Base-by-base conservation (phyloP, 2,329 filamentous ascomycete species). In the Onygena corvina region DNA sequence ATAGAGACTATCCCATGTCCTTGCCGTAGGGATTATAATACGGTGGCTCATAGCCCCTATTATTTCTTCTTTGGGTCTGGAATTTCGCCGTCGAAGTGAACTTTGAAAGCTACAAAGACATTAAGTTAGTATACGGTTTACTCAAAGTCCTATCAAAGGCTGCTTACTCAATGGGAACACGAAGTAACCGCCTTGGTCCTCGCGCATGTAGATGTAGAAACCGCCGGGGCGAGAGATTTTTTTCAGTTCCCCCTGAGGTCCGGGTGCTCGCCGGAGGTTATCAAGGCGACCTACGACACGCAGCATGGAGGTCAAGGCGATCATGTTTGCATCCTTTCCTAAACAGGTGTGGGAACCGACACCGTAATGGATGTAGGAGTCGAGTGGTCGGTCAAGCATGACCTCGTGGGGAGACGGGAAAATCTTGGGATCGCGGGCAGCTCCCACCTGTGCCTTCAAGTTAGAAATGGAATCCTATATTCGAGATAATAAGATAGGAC, bases 401-500 rank as follows among this genome's bases (percentile, higher is more conserved):
- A 76, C 74, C 48, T 64, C 61, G 31, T 61, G 56, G 0, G 70
- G 60, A 18, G 69, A 56, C 14, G 62, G 51, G 7, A 72, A 59
- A 20, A 67, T 65, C 12, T 59, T 52, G 1, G 64, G 54, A 55
- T 71, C 69, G 16, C 67, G 66, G 7, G 65, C 65, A 57, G 46
- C 66, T 12, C 54, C 25, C 27, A 50, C 55, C 36, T 59, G 47
- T n/a, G 47, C 58, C 64, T 83, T 77, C 7, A n/a, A 7, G 31
- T 76, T 74, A 71, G 86, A 68, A n/a, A n/a, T n/a, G n/a, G n/a
- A n/a, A n/a, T n/a, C n/a, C n/a, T 61, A 84, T 86, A 4, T 21
- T 68, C 64, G 1, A 76, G 68, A 0, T 83, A 79, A 45, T 77
- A 64, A 20, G 16, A 3, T 8, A 86, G 29, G 16, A 7, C 9